Evolutionary conservation across 176 grass and related monocot species (phyloP).

Genomic region (Oryza officinalis): DNA sequence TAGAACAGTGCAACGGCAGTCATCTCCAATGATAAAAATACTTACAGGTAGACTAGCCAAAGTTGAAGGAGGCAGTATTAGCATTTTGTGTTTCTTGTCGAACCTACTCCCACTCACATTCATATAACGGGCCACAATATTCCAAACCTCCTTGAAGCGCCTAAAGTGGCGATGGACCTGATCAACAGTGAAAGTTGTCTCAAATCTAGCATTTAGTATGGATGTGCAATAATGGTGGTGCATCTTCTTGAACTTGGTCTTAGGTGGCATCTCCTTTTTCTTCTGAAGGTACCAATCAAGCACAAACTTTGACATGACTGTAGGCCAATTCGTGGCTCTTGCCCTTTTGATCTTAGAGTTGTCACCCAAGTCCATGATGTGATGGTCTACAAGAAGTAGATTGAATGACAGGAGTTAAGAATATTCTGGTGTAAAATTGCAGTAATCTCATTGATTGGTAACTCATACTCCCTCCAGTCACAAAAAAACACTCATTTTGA

Average conservation of each 20-base stretch:
- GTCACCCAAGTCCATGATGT: constrained; percentile 38
- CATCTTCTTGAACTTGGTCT: constrained; percentile 55
- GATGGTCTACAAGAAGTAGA: constrained; percentile 43
- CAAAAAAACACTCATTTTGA: neutral
- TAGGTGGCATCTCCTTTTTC: constrained; percentile 52
- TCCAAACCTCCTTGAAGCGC: constrained; percentile 60
- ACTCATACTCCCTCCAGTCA: neutral
- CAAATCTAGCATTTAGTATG: constrained; percentile 47
- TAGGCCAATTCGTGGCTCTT: constrained; percentile 60
- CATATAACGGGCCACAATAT: constrained; percentile 38
- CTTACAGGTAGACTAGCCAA: constrained; percentile 54
- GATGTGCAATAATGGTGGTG: constrained; percentile 43
- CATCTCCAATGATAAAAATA: constrained; percentile 24
- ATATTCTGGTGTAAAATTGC: neutral
- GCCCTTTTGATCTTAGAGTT: constrained; percentile 44
- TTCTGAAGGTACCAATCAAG: constrained; percentile 61
- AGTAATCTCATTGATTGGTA: constrained; percentile 16
- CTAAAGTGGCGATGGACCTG: constrained; percentile 62
- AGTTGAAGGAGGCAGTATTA: constrained; percentile 46
- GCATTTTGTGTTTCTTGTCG: constrained; percentile 50
- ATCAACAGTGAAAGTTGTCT: constrained; percentile 47
- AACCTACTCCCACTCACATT: constrained; percentile 40
- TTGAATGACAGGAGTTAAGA: constrained; percentile 28
- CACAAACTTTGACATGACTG: constrained; percentile 55
- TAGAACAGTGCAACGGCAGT: constrained; percentile 1